A percentile compares a stretch with the other conserved stretches of the same genome.
These are phyloP conservation scores for Cryptococcus neoformans DNA, from an alignment of 1,284 basidiomycete species.

Conservation along the genomic window DNA sequence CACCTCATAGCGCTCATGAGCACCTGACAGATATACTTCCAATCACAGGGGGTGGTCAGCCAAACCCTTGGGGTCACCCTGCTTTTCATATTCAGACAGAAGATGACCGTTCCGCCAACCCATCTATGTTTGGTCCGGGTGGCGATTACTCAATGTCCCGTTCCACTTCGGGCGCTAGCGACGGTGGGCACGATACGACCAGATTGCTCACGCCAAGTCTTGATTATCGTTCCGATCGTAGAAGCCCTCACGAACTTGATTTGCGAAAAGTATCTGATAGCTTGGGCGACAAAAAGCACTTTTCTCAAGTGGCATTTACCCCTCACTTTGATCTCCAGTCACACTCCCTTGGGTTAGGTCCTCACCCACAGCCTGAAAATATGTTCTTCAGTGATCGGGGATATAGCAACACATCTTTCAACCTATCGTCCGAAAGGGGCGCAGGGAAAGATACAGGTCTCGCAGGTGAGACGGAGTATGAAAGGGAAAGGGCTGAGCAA, in stretches of 20 bases:
- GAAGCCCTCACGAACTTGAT: conserved; percentile 22
- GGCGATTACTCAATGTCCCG: conserved; percentile 32
- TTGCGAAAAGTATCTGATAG: conserved; percentile 36
- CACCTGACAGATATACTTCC: conserved; percentile 18
- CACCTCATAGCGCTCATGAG: conserved; percentile 24
- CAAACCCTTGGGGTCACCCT: conserved; percentile 9
- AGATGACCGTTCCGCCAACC: not conserved
- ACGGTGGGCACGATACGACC: conserved; percentile 13
- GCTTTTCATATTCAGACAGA: conserved; percentile 18
- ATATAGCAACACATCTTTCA: conserved; percentile 12
- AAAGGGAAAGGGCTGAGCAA: conserved; percentile 33
- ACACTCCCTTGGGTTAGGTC: conserved; percentile 6
- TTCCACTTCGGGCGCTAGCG: conserved; percentile 32
- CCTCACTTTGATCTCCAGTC: conserved; percentile 16
- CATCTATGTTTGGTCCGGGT: not conserved
- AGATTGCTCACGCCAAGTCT: conserved; percentile 34
- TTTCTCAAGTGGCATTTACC: conserved; percentile 6
- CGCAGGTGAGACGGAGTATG: conserved; percentile 32
- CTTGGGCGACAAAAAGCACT: conserved; percentile 12
- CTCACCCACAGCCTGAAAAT: conserved; percentile 28
- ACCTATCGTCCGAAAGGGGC: conserved; percentile 20
- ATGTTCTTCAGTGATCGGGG: conserved; percentile 14
- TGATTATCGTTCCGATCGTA: conserved; percentile 11
- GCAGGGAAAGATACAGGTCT: conserved; percentile 14
- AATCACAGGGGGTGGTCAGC: conserved; percentile 14